Evolutionary conservation across 345 rosid genomes (phyloP).

Genomic region (Eucalyptus coolabah): DNA sequence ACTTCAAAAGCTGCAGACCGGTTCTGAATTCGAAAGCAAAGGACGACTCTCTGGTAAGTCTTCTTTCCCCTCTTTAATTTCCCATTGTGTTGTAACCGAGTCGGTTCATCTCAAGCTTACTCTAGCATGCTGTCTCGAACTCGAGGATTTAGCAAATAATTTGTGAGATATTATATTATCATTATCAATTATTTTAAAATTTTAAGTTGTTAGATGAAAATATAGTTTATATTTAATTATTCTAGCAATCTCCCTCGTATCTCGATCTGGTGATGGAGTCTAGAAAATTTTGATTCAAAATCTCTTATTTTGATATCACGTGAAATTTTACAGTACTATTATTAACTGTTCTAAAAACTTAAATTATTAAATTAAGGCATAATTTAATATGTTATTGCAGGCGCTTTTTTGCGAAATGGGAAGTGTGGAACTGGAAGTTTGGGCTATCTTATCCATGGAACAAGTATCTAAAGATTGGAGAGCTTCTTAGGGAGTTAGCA

Average conservation of each 20-base stretch:
- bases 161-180: no score
- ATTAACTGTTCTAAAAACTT: fast-evolving
- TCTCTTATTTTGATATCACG: fast-evolving
- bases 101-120: background rate
- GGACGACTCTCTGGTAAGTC: constrained; percentile 47
- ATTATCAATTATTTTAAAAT: no score
- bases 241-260: no score
- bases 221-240: no score
- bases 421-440: constrained; percentile 74
- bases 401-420: constrained; percentile 86
- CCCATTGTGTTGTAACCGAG: background rate
- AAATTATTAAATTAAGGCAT: no score
- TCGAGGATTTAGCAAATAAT: background rate
- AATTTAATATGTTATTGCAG: constrained; percentile 7
- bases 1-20: constrained; percentile 18
- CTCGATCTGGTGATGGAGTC: fast-evolving
- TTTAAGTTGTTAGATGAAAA: fast-evolving
- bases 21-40: constrained; percentile 37
- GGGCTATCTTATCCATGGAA: constrained; percentile 71
- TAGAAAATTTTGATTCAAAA: no score
- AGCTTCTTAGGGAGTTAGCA: constrained; percentile 40
- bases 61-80: background rate
- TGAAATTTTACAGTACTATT: fast-evolving
- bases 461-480: constrained; percentile 48
- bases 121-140: no score